Conservation (phyloP, 2,329 filamentous ascomycete genomes). For the Fusarium guadeloupense region DNA sequence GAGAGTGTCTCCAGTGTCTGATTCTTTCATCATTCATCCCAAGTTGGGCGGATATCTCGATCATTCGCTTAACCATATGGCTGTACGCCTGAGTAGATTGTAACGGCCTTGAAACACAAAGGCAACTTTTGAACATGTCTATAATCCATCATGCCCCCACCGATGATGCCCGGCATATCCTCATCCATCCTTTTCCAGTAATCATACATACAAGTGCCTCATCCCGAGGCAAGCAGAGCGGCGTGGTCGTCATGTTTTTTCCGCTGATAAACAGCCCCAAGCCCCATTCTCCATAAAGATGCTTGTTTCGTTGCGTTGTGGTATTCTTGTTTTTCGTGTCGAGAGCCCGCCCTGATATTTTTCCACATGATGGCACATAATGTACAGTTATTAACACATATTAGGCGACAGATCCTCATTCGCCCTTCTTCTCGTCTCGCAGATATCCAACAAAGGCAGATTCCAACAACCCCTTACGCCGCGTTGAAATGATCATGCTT, state of each 20-base stretch:
- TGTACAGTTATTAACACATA: constrained; percentile 49
- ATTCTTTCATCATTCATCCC: no score
- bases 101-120: constrained; percentile 22
- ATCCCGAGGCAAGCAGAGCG: constrained; percentile 46
- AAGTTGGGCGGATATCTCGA: no score
- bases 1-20: no score
- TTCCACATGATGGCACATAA: constrained; percentile 45
- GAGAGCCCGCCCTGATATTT: constrained; percentile 37
- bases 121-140: constrained; percentile 34
- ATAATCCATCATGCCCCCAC: constrained; percentile 29
- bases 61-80: no score
- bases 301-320: constrained; percentile 21
- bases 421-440: constrained; percentile 29
- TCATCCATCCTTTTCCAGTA: constrained; percentile 25
- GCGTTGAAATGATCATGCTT: constrained; percentile 23
- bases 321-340: constrained; percentile 32
- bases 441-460: constrained; percentile 37
- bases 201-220: constrained; percentile 47
- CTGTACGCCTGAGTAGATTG: constrained; percentile 18
- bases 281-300: constrained; percentile 34
- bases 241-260: constrained; percentile 43
- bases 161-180: constrained; percentile 22
- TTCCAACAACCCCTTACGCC: constrained; percentile 39
- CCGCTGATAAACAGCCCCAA: constrained; percentile 40
- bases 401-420: constrained; percentile 25